Evolutionary conservation across 1,139 yeast genomes (phyloP), one percentile per base, ranked within the genome.

Genomic region (Magnusiomyces paraingens): DNA sequence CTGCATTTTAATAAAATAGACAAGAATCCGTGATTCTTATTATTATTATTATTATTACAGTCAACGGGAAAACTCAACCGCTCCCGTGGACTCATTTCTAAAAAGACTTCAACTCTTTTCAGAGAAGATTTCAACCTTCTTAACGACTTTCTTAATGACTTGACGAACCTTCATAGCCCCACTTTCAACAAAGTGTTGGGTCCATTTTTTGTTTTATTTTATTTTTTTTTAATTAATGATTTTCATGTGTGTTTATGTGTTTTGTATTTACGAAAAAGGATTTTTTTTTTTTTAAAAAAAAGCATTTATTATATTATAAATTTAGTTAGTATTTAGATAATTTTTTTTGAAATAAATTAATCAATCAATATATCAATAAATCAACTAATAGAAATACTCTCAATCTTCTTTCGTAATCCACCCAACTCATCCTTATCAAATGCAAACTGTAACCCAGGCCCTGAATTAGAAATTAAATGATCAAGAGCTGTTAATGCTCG

Each of bases 41-140:
- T 29, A 3, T 5, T 18, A n/a, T 36, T 47, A 39, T 11, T 36
- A 8, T 32, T 50, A 47, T 20, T 20, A 36, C 21, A 47, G 49
- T 52, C 52, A 52, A 52, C 55, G 50, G 53, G 32, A 22, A 20
- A n/a, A 35, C 22, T 41, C 42, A 26, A 26, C 32, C 32, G 32
- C 32, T 26, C 32, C 32, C 32, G 32, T 26, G 32, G 32, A 26
- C 32, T 26, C 8, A 26, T 26, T 26, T 26, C 32, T 26, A 26
- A 26, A 26, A 35, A 22, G 32, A 26, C 32, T 26, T 26, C 32
- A 26, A 26, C 32, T 26, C 32, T 26, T 26, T 35, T 46, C 18
- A n/a, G 32, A n/a, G 38, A 29, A 11, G 39, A 35, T 46, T 46
- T 46, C 49, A 32, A 46, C 40, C 35, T 45, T 22, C 29, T 38